Evolutionary conservation across 1,284 basidiomycete genomes (phyloP).

Genomic region (Neonothopanus nambi): DNA sequence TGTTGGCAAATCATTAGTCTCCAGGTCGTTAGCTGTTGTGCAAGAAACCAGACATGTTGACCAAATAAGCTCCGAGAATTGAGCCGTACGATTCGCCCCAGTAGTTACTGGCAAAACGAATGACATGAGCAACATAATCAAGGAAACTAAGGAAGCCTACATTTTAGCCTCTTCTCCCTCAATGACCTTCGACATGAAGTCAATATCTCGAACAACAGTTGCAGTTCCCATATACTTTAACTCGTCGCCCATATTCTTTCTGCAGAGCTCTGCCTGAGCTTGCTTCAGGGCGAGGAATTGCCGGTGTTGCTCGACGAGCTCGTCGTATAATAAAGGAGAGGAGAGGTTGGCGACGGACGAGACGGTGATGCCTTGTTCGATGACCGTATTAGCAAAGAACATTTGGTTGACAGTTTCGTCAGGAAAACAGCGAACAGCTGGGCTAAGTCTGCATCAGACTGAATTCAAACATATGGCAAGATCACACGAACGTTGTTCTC

Average conservation of each 20-base stretch:
- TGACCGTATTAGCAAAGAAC: conserved; percentile 38
- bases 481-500: conserved; percentile 27
- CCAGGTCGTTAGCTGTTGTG: background rate
- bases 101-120: conserved; percentile 24
- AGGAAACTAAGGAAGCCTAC: conserved; percentile 24
- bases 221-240: conserved; percentile 45
- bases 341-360: conserved; percentile 26
- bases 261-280: conserved; percentile 37
- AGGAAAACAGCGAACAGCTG: conserved; percentile 36
- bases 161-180: conserved; percentile 42
- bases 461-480: background rate
- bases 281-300: conserved; percentile 36
- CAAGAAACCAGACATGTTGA: conserved; percentile 26
- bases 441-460: conserved; percentile 22
- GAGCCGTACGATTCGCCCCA: conserved; percentile 26
- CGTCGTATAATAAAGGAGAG: conserved; percentile 25
- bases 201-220: conserved; percentile 43
- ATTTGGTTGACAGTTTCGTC: conserved; percentile 22
- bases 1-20: background rate
- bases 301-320: conserved; percentile 34
- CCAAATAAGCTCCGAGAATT: conserved; percentile 24
- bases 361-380: conserved; percentile 37
- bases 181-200: conserved; percentile 37
- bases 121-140: background rate
- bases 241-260: conserved; percentile 38